Percentiles rank a stretch among this genome's conserved stretches.
Conservation (phyloP, 163 green algal genomes). For the Volvox carteri region DNA sequence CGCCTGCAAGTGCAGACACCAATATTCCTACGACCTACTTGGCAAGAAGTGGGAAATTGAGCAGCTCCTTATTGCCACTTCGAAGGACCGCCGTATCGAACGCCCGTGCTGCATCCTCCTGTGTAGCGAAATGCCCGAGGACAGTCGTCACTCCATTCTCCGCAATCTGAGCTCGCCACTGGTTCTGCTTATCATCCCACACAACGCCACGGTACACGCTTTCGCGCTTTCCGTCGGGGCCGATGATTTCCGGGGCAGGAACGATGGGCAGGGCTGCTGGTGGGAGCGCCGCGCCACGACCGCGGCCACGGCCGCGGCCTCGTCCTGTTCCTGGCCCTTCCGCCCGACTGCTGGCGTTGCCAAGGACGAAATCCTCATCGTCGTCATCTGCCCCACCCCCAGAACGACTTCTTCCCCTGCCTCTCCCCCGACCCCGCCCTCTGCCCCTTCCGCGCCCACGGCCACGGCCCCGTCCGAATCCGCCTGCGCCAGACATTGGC, state of each 20-base stretch:
- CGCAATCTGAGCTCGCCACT: constrained; percentile 58
- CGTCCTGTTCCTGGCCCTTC: not conserved
- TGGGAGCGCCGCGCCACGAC: not conserved
- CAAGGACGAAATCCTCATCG: constrained; percentile 54
- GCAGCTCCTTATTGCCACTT: constrained; percentile 45
- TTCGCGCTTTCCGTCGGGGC: constrained; percentile 45
- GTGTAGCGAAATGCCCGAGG: constrained; percentile 54
- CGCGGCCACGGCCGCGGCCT: constrained; percentile 13
- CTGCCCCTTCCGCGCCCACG: constrained; percentile 19
- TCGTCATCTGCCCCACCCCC: constrained; percentile 33
- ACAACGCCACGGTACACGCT: constrained; percentile 58
- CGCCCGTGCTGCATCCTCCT: constrained; percentile 55
- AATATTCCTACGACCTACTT: constrained; percentile 23
- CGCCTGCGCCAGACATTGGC: not conserved
- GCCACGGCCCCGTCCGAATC: constrained; percentile 16
- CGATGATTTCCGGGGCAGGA: constrained; percentile 37
- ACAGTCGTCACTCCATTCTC: constrained; percentile 22
- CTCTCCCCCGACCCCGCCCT: constrained; percentile 40
- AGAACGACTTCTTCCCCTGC: constrained; percentile 8
- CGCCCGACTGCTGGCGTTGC: constrained; percentile 15
- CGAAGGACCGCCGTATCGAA: constrained; percentile 60
- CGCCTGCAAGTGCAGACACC: too few species aligned
- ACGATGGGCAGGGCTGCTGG: not conserved
- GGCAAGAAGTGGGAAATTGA: constrained; percentile 57
- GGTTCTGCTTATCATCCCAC: constrained; percentile 55